Evolutionary conservation across 352 stramenopile genomes (phyloP), one percentile per base, ranked within the genome.

Genomic region (Pilasporangium apinafurcum): DNA sequence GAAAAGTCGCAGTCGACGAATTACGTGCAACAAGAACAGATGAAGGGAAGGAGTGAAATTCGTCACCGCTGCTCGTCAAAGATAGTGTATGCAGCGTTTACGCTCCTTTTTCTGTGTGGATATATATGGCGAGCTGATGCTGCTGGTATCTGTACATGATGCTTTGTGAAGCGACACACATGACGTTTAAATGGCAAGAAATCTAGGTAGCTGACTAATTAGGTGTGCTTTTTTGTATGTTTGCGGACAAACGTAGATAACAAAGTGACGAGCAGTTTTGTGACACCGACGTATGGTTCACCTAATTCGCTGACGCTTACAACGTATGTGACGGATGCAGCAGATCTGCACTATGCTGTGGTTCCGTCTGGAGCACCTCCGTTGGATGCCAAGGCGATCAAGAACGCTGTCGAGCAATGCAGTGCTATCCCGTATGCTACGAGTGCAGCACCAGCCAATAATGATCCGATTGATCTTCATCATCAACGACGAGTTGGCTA

Each of bases 281-380:
- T 84, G 29, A 42, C 55, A 8, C 62, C 75, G 2, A 80, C 68
- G 13, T 52, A 42, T 25, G 70, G 68, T 2, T 70, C 70, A 0
- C 41, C 63, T 5, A 42, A 67, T 20, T 48, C 74, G 20, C 57
- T 92, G 28, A 82, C 71, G 42, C 54, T 92, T 17, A 83, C 77
- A 33, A 89, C 75, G 13, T 84, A 70, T 48, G 31, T 92, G 42
- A 92, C 77, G 4, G 68, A 84, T 32, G 67, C 77, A 1, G 72
- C 77, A 0, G 61, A 89, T 49, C 42, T 92, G 26, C 77, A 92
- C 48, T 90, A 85, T n/a, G 68, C 56, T 0, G 64, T 86, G 16
- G 50, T 92, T 8, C 44, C 38, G 4, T 38, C 70, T 5, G 72
- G 76, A 0, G 54, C 68, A 28, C 18, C 43, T 16, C 37, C 64